These are phyloP conservation scores for Suillus lakei DNA, from an alignment of 768 basidiomycete species.

Conservation along the genomic window DNA sequence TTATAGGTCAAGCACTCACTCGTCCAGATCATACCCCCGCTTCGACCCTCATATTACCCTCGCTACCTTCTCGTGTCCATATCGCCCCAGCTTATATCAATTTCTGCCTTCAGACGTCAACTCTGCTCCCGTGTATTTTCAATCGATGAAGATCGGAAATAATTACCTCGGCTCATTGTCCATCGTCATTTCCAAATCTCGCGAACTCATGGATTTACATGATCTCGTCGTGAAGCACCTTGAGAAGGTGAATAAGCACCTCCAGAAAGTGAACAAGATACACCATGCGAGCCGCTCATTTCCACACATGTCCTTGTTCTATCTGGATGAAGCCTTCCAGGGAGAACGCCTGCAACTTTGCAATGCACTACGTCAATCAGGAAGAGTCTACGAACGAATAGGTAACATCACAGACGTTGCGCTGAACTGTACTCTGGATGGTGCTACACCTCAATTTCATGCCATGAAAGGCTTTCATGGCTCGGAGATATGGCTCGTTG, in stretches of 20 bases:
- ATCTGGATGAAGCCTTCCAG: background rate
- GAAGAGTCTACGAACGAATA: background rate
- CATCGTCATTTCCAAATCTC: background rate
- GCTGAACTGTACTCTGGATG: background rate
- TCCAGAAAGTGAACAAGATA: background rate
- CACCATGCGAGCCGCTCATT: background rate
- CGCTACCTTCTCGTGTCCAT: background rate
- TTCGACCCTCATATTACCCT: background rate
- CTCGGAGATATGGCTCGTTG: background rate
- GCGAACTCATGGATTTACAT: background rate
- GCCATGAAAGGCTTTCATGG: background rate
- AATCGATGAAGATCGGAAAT: background rate
- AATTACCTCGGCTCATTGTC: background rate
- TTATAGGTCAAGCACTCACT: background rate
- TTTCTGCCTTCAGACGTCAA: background rate
- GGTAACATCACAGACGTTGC: background rate
- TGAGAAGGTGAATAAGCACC: background rate
- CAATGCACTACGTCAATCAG: background rate
- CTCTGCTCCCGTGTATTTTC: background rate
- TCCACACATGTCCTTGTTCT: slow-evolving; percentile 1
- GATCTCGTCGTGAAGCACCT: background rate
- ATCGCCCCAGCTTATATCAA: background rate
- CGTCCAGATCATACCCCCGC: background rate
- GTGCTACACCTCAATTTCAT: background rate
- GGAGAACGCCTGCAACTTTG: background rate